These are phyloP conservation scores for Suhomyces prunicola DNA, from an alignment of 805 yeast genomes.

Conservation along the genomic window DNA sequence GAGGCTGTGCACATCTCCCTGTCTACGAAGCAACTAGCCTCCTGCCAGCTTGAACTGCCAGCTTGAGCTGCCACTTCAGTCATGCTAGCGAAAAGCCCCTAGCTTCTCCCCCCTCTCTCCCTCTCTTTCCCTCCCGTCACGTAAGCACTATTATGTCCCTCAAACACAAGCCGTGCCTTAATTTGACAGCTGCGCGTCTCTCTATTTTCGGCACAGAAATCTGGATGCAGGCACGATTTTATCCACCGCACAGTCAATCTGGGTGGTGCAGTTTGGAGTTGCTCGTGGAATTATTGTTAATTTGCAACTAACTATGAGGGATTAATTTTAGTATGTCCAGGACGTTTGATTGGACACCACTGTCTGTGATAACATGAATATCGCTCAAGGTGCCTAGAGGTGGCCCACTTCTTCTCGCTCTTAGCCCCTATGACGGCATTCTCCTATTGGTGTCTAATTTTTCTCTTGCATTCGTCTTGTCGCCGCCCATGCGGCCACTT, in stretches of 20 bases:
- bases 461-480: not conserved
- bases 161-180: not conserved
- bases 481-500: not conserved
- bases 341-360: not conserved
- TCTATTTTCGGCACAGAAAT: not conserved
- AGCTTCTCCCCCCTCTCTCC: too few relatives aligned
- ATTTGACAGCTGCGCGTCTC: not conserved
- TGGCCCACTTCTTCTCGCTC: not conserved
- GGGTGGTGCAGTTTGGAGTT: not conserved
- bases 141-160: not conserved
- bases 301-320: conserved; percentile 1
- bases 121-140: not conserved
- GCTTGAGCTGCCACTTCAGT: not conserved
- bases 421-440: not conserved
- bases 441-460: not conserved
- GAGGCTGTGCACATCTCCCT: not conserved
- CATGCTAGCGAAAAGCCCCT: not conserved
- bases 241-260: not conserved
- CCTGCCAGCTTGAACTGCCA: not conserved
- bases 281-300: not conserved
- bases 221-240: not conserved
- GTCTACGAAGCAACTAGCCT: not conserved
- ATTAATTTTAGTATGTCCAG: not conserved
- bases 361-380: not conserved
- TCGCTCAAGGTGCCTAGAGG: not conserved